phyloP scores from a whole-genome alignment of 192 early-diverging fungal species.

The Lobosporangium transversale region DNA sequence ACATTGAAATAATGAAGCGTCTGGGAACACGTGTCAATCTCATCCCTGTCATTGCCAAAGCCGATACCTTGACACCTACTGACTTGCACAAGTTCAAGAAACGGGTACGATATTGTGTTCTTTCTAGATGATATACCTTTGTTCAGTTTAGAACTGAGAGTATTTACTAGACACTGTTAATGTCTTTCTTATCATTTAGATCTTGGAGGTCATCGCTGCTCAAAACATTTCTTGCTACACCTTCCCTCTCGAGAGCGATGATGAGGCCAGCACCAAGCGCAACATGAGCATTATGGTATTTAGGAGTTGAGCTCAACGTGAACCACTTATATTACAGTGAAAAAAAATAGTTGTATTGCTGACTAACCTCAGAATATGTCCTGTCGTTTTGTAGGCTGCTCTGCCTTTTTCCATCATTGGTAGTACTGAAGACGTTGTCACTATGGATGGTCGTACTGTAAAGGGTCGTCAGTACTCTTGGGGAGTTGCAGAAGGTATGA shows the following conservation, averaged over 20 bases:
- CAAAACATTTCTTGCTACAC: slow-evolving; percentile 94
- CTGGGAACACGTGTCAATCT: slow-evolving; percentile 97
- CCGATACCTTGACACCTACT: slow-evolving; percentile 94
- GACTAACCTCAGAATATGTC: background rate
- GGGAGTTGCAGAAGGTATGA: slow-evolving; percentile 90
- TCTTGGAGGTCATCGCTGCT: slow-evolving; percentile 89
- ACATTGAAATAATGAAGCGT: slow-evolving; percentile 98
- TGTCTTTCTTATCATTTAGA: slow-evolving; percentile 55
- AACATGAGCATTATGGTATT: slow-evolving; percentile 83
- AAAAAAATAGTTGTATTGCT: too few species aligned
- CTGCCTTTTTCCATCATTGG: slow-evolving; percentile 98
- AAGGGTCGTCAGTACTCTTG: slow-evolving; percentile 97
- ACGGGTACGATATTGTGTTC: slow-evolving; percentile 67
- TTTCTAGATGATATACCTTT: too few species aligned
- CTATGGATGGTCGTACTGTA: slow-evolving; percentile 87
- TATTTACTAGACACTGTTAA: background rate
- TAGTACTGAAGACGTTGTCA: slow-evolving; percentile 84
- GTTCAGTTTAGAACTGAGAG: background rate
- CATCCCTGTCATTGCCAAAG: slow-evolving; percentile 98
- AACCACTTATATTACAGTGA: too few species aligned
- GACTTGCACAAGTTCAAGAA: slow-evolving; percentile 95
- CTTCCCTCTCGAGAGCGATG: slow-evolving; percentile 91
- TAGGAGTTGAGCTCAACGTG: too few species aligned
- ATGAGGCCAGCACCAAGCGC: slow-evolving; percentile 77
- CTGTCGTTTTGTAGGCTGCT: slow-evolving; percentile 60